Base-by-base conservation (phyloP, 305 asterid species). In the Lippia alba region DNA sequence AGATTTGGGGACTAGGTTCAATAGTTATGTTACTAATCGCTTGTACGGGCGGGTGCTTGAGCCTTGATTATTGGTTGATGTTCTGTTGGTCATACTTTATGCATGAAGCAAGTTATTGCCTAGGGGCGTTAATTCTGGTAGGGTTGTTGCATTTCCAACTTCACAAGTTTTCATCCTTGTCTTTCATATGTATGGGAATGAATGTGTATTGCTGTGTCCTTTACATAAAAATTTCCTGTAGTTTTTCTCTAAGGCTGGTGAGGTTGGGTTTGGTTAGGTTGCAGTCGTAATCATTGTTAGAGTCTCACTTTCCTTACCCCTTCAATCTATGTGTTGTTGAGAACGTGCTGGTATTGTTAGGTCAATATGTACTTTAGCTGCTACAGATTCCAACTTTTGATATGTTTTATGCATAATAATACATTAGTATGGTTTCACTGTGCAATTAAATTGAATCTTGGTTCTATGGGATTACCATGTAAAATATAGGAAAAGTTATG, bases 401-500 rank as follows among this genome's bases (percentile, higher is more conserved):
- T 72, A 33, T 36, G 1, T 53, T 61, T 16, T 70, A 54, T 71
- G 46, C 69, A 48, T 48, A 34, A 36, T 57, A 44, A 41, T 63
- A 36, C 39, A 24, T 24, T 34, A n/a, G 45, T 33, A 40, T 62
- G 44, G 70, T 59, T 72, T 41, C 19, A 17, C 64, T 58, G 53
- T 57, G 62, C 20, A 33, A 15, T 61, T 6, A 49, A 40, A 33
- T 62, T 20, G 16, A 48, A 48, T 69, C 57, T 34, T 78, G 64
- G 64, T 64, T 65, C 63, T 45, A 61, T 66, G 67, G 63, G 70
- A 56, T 69, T 68, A 10, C 45, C 68, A 49, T 74, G 58, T 33
- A 56, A 67, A 65, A 76, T 67, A 70, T 79, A 91, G 98, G 95
- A 46, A 86, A 81, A 80, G 85, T 78, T 71, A 77, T 80, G 84